These are phyloP conservation scores for Coemansia sp. DNA, from an alignment of 192 early-diverging fungal genomes.

Conservation along the genomic window DNA sequence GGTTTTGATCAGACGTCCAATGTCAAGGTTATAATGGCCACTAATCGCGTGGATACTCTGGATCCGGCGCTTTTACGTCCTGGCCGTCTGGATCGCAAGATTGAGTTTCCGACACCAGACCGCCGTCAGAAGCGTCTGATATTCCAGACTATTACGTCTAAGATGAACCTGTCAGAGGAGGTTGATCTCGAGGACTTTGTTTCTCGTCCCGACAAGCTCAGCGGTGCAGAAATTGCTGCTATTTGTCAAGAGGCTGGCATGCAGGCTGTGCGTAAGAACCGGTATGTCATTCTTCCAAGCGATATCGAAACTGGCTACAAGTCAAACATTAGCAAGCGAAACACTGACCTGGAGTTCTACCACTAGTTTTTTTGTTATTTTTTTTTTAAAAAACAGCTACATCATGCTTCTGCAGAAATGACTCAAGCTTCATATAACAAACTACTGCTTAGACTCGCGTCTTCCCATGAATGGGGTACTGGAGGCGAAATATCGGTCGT, in stretches of 20 bases:
- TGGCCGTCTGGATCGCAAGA: slow-evolving; percentile 95
- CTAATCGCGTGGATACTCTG: slow-evolving; percentile 94
- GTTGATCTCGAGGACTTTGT: slow-evolving; percentile 99
- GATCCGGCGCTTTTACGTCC: slow-evolving; percentile 97
- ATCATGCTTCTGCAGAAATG: neutral
- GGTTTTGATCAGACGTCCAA: slow-evolving; percentile 98
- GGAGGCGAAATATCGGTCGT: slow-evolving; percentile 76
- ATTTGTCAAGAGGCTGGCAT: slow-evolving; percentile 98
- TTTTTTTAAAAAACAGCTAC: neutral
- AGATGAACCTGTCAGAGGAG: slow-evolving; percentile 98
- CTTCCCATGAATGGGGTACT: slow-evolving; percentile 63
- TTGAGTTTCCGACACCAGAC: slow-evolving; percentile 98
- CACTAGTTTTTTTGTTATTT: slow-evolving; percentile 60
- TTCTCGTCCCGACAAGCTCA: slow-evolving; percentile 92
- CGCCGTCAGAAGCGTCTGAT: slow-evolving; percentile 96
- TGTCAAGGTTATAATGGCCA: slow-evolving; percentile 99
- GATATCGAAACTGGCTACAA: slow-evolving; percentile 98
- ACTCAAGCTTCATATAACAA: neutral
- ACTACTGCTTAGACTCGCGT: slow-evolving; percentile 5
- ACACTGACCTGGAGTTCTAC: slow-evolving; percentile 96
- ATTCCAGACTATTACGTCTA: slow-evolving; percentile 90
- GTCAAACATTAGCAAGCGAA: slow-evolving; percentile 92
- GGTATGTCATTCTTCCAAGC: slow-evolving; percentile 91
- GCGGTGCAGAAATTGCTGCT: slow-evolving; percentile 96
- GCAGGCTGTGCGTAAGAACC: slow-evolving; percentile 97